A percentile compares a stretch with the other conserved stretches of the same genome.
Conservation (phyloP, 1,139 yeast species). For the Arxiozyma slooffiae region DNA sequence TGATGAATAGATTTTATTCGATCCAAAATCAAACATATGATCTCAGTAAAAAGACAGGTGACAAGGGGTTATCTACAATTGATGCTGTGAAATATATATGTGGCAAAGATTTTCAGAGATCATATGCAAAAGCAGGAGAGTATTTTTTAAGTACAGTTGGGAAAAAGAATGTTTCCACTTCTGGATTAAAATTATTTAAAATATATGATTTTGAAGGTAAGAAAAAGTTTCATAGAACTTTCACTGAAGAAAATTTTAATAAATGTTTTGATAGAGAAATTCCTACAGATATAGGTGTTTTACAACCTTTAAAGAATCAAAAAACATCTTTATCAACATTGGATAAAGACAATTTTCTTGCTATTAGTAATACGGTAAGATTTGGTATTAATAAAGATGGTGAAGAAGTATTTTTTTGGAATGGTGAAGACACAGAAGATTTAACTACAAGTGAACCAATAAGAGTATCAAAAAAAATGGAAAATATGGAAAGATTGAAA, state of each 20-base stretch:
- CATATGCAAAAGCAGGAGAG: conserved; percentile 44
- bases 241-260: conserved; percentile 38
- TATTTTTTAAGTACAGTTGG: conserved; percentile 34
- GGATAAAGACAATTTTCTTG: conserved; percentile 16
- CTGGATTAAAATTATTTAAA: conserved; percentile 42
- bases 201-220: conserved; percentile 69
- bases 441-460: conserved; percentile 13
- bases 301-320: conserved; percentile 8
- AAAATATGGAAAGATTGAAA: neutral
- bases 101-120: conserved; percentile 46
- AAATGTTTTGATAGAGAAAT: conserved; percentile 19
- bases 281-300: neutral
- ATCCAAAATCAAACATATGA: conserved; percentile 53
- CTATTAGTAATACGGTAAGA: conserved; percentile 25
- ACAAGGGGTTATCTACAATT: conserved; percentile 49
- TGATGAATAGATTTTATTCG: conserved; percentile 49
- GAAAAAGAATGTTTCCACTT: conserved; percentile 29
- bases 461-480: conserved; percentile 19
- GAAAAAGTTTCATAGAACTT: conserved; percentile 60
- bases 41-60: conserved; percentile 34
- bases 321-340: conserved; percentile 11
- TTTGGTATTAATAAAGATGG: conserved; percentile 17
- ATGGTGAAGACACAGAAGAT: conserved; percentile 23
- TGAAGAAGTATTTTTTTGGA: conserved; percentile 26
- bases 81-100: conserved; percentile 40